phyloP scores from a whole-genome alignment of 495 filamentous ascomycete genomes.

The Lichenothelia convexa region DNA sequence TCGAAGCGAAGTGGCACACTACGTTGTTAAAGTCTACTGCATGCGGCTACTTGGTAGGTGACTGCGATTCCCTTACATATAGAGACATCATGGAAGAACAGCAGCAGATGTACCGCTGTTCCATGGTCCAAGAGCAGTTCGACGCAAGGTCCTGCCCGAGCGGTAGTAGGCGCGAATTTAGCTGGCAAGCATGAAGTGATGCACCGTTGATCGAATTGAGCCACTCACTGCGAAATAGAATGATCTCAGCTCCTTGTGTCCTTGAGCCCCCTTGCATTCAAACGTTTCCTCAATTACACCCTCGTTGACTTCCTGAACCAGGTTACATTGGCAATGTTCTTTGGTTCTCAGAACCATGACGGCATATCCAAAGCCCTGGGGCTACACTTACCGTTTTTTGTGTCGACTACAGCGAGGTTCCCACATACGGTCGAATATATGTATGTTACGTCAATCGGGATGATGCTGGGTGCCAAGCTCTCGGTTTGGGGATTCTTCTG shows the following conservation, averaged over 20 bases:
- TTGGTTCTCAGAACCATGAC: conserved; percentile 6
- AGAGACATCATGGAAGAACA: no score
- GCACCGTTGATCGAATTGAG: no score
- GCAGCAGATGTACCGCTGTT: no score
- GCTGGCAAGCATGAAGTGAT: no score
- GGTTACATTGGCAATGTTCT: conserved; percentile 6
- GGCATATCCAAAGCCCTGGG: conserved; percentile 8
- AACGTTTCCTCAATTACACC: background rate
- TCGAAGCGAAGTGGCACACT: conserved; percentile 1
- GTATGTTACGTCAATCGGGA: conserved; percentile 2
- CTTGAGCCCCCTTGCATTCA: background rate
- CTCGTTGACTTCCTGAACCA: background rate
- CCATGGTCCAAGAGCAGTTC: no score
- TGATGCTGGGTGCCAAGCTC: conserved; percentile 2
- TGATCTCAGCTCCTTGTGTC: no score
- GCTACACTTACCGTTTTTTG: conserved; percentile 6
- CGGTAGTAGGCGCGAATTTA: no score
- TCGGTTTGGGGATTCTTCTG: conserved; percentile 5
- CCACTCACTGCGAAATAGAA: no score
- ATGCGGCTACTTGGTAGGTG: conserved; percentile 5
- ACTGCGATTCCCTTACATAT: no score
- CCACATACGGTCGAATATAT: conserved; percentile 10
- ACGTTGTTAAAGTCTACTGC: conserved; percentile 5
- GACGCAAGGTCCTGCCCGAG: no score
- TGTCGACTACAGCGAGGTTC: background rate